Base-by-base conservation (phyloP, 257 asterid species). In the Leptodermis oblonga region DNA sequence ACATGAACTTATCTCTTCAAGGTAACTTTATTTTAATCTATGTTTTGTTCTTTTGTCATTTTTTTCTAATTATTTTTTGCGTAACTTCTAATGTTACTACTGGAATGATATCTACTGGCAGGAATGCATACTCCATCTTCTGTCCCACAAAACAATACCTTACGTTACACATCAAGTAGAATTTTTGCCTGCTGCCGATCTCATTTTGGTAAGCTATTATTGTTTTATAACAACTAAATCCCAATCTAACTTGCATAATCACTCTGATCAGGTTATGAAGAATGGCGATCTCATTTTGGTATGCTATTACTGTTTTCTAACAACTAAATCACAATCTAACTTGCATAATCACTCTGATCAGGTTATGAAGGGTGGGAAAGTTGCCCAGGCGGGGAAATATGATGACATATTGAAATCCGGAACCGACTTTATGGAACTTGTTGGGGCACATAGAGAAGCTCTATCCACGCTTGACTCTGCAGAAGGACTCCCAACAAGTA, bases 121-220 rank as follows among this genome's bases (percentile, higher is more conserved):
- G 98, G 95, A 92, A 80, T 90, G 96, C 78, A 82, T 88, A 60
- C 28, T 88, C 72, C 82, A 83, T 69, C 82, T 87, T 73, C 78
- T 90, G 76, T 43, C 76, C 25, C 77, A 87, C 10, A 90, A 88
- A 83, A 86, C 94, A 5, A 82, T 92, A 45, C 75, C 88, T 66
- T 89, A 72, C 67, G 97, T 92, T 49, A 90, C 97, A 1, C 97
- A 92, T 71, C 98, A 92, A 83, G 88, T 92, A 67, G 97, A 92
- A 73, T 89, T 92, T 76, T 78, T 92, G 69, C 98, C 97, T 14
- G 84, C 87, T 39, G 92, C 95, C n/a, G 96, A 92, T 84, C 77
- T 90, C 55, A 87, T 90, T 76, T 31, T 90, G 95, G 98, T 90
- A 73, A 84, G 90, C 37, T 55, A 20, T 72, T 73, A 56, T 48